phyloP scores from a whole-genome alignment of 371 early-diverging fungal species.

The Mortierella sp. region DNA sequence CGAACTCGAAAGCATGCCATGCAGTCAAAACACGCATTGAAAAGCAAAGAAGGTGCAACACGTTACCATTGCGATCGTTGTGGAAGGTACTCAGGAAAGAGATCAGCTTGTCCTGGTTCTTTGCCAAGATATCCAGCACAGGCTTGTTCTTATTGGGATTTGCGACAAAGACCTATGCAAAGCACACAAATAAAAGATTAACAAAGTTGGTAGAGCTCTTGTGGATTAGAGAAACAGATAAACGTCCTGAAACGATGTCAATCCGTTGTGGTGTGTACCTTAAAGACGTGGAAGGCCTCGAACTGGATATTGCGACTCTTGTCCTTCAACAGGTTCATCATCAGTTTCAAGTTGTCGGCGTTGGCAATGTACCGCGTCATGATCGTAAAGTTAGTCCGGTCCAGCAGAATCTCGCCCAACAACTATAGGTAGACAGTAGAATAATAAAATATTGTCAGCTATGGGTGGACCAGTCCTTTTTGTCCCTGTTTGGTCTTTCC shows the following conservation, averaged over 20 bases:
- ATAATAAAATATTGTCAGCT: slow-evolving; percentile 1
- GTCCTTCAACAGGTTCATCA: slow-evolving; percentile 97
- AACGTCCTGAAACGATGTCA: background rate
- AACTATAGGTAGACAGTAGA: slow-evolving; percentile 65
- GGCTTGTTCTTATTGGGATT: slow-evolving; percentile 97
- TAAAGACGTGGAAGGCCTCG: slow-evolving; percentile 99
- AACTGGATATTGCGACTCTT: slow-evolving; percentile 97
- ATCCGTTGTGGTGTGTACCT: slow-evolving; percentile 73
- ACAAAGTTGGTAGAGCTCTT: background rate
- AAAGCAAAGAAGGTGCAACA: background rate
- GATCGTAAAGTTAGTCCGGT: slow-evolving; percentile 93
- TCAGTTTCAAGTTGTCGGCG: slow-evolving; percentile 94
- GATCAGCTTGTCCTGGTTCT: slow-evolving; percentile 93
- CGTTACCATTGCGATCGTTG: slow-evolving; percentile 90
- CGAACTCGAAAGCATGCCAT: too few relatives aligned
- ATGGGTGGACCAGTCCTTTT: too few relatives aligned
- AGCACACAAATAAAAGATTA: background rate
- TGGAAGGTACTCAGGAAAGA: slow-evolving; percentile 92
- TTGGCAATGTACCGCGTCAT: slow-evolving; percentile 96
- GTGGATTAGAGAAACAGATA: background rate
- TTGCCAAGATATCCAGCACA: slow-evolving; percentile 90
- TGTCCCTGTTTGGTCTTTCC: background rate
- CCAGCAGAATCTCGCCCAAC: slow-evolving; percentile 96
- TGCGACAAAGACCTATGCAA: slow-evolving; percentile 92
- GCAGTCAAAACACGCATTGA: background rate